Evolutionary conservation across 345 rosid genomes (phyloP).

Genomic region (Hibiscus trionum): DNA sequence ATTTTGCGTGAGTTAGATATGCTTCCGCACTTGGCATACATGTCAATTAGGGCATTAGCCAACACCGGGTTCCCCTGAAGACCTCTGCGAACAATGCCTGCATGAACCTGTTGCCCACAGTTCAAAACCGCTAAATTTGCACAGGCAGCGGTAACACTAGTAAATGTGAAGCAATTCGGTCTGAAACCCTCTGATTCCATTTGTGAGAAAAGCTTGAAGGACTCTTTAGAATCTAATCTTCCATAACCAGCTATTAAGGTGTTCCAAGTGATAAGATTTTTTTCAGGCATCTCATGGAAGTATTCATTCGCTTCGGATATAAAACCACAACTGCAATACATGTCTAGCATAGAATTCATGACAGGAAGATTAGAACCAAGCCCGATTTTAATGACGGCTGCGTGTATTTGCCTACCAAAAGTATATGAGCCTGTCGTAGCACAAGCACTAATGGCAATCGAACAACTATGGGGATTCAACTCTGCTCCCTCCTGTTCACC

Average conservation of each 20-base stretch:
- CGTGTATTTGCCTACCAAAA: slow-evolving; percentile 65
- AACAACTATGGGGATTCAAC: slow-evolving; percentile 55
- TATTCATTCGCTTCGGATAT: slow-evolving; percentile 48
- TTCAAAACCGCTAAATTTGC: slow-evolving; percentile 57
- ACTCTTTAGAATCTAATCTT: slow-evolving; percentile 41
- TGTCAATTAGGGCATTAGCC: slow-evolving; percentile 71
- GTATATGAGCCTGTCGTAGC: slow-evolving; percentile 47
- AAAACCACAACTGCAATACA: slow-evolving; percentile 77
- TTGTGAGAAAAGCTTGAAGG: slow-evolving; percentile 48
- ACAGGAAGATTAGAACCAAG: slow-evolving; percentile 64
- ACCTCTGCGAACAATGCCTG: slow-evolving; percentile 51
- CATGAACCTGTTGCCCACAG: slow-evolving; percentile 85
- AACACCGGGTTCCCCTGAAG: slow-evolving; percentile 43
- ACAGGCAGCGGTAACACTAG: slow-evolving; percentile 66
- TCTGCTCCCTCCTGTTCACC: slow-evolving; percentile 52
- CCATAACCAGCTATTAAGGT: slow-evolving; percentile 72
- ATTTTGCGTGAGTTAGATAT: slow-evolving; percentile 45
- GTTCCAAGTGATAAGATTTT: slow-evolving; percentile 79
- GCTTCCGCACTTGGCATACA: slow-evolving; percentile 90
- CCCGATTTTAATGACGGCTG: slow-evolving; percentile 47
- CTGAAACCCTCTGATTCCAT: slow-evolving; percentile 58
- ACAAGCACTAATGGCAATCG: slow-evolving; percentile 81
- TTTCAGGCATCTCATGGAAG: slow-evolving; percentile 66
- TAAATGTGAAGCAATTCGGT: slow-evolving; percentile 75
- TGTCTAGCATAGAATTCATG: slow-evolving; percentile 76